Evolutionary conservation across 2,329 filamentous ascomycete species (phyloP).

Genomic region (Diaporthe citri): DNA sequence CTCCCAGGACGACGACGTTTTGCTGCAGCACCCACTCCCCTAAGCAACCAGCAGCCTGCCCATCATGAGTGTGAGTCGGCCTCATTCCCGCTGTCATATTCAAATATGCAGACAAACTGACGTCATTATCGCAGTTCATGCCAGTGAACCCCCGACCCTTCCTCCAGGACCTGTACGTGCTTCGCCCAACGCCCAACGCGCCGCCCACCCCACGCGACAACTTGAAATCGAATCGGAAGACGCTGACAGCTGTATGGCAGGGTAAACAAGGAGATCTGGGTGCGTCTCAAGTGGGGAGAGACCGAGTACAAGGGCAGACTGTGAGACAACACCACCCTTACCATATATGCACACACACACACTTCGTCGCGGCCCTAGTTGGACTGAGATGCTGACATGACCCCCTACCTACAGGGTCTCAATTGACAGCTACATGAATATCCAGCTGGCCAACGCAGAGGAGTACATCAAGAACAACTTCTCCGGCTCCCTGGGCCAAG

Average conservation of each 20-base stretch:
- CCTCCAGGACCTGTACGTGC: constrained; percentile 87
- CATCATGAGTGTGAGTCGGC: constrained; percentile 39
- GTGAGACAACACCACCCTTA: constrained; percentile 30
- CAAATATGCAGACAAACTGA: background rate
- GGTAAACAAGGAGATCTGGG: constrained; percentile 89
- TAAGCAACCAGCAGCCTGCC: constrained; percentile 20
- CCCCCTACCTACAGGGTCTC: constrained; percentile 63
- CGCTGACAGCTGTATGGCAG: constrained; percentile 55
- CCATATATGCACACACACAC: background rate
- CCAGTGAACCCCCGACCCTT: constrained; percentile 97
- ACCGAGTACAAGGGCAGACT: constrained; percentile 96
- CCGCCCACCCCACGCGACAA: constrained; percentile 44
- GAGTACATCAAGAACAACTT: constrained; percentile 92
- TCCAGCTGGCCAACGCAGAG: constrained; percentile 90
- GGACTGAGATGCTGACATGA: background rate
- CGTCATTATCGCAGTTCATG: constrained; percentile 71
- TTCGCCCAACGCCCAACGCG: constrained; percentile 68
- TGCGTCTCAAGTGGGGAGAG: constrained; percentile 97
- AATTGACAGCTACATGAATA: constrained; percentile 99
- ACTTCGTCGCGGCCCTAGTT: background rate
- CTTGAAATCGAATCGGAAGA: constrained; percentile 5
- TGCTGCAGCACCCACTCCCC: constrained; percentile 10
- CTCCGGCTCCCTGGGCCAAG: constrained; percentile 87
- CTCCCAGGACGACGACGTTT: constrained; percentile 16
- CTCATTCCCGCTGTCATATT: background rate